Evolutionary conservation across 768 basidiomycete genomes (phyloP), one percentile per base, ranked within the genome.

Genomic region (Rhodotorula taiwanensis): DNA sequence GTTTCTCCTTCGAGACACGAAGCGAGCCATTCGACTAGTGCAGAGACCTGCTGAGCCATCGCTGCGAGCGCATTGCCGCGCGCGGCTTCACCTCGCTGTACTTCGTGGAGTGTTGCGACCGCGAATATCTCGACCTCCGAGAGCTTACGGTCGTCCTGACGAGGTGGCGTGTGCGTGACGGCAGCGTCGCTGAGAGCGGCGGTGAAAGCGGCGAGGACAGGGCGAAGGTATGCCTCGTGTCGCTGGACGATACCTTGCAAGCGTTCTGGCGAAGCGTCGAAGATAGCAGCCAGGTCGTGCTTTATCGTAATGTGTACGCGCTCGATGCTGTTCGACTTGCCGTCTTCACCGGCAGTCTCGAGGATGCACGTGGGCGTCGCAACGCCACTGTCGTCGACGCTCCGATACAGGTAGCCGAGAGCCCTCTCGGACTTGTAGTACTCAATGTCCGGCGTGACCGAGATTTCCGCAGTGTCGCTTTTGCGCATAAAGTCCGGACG

Each of bases 351-450:
- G 7, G 33, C 1, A n/a, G 1, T 4, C 7, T 57, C 43, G 45
- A 23, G 10, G 25, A 56, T 23, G 0, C 20, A 27, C 0, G 27
- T 1, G 7, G 58, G 53, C 6, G 48, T 39, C 25, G n/a, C n/a
- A 34, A 62, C 36, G 16, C 51, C 42, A 15, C 28, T 14, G 25
- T 62, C 48, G 3, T 54, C 48, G 64, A 89, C 83, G 18, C 76
- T 79, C 16, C 89, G 86, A 74, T 81, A 90, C 53, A 90, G 78
- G 44, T 81, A 74, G 10, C 89, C 89, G 14, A 91, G 80, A 0
- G 86, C 87, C 5, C 84, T 81, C 31, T 75, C 77, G 4, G 88
- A 89, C 51, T 79, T 77, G 71, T 90, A 90, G 76, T 86, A 86
- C 36, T 57, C 44, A 36, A 27, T 4, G 0, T 27, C 34, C 33